phyloP scores from a whole-genome alignment of 805 yeast species.

The Cyberlindnera bimundalis region DNA sequence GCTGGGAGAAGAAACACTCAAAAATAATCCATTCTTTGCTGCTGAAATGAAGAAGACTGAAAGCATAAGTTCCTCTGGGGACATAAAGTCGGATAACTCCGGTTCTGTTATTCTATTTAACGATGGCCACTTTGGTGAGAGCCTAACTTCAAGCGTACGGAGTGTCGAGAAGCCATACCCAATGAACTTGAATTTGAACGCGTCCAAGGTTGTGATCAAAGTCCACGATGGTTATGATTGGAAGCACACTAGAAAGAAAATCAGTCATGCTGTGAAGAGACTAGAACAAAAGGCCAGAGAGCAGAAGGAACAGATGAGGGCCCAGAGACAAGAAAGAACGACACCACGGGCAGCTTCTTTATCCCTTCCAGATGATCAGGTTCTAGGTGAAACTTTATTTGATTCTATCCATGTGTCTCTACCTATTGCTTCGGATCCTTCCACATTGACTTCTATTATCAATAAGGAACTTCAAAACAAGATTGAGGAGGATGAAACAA shows the following conservation, averaged over 20 bases:
- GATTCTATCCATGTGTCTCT: conserved; percentile 74
- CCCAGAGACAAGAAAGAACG: conserved; percentile 3
- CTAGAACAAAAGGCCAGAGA: conserved; percentile 49
- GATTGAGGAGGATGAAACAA: conserved; percentile 17
- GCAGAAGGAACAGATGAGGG: conserved; percentile 11
- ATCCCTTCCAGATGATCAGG: conserved; percentile 14
- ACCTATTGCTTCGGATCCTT: conserved; percentile 45
- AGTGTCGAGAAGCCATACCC: conserved; percentile 14
- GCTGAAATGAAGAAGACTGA: not conserved
- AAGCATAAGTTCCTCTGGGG: conserved; percentile 1
- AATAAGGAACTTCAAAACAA: conserved; percentile 44
- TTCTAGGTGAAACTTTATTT: conserved; percentile 63
- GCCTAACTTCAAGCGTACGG: not conserved
- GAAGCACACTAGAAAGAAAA: conserved; percentile 67
- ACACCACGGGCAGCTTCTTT: conserved; percentile 2
- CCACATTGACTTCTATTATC: conserved; percentile 47
- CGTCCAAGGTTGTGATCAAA: conserved; percentile 39
- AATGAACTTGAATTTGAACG: conserved; percentile 27
- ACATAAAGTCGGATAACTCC: conserved; percentile 15
- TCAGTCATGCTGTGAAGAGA: conserved; percentile 59
- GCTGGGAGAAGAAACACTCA: conserved; percentile 11
- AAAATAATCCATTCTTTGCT: conserved; percentile 19
- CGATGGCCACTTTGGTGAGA: conserved; percentile 25
- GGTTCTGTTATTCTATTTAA: conserved; percentile 24
- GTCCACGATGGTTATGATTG: conserved; percentile 93